Evolutionary conservation across 1,139 yeast species (phyloP).

Genomic region (Blastobotrys capitulatus): DNA sequence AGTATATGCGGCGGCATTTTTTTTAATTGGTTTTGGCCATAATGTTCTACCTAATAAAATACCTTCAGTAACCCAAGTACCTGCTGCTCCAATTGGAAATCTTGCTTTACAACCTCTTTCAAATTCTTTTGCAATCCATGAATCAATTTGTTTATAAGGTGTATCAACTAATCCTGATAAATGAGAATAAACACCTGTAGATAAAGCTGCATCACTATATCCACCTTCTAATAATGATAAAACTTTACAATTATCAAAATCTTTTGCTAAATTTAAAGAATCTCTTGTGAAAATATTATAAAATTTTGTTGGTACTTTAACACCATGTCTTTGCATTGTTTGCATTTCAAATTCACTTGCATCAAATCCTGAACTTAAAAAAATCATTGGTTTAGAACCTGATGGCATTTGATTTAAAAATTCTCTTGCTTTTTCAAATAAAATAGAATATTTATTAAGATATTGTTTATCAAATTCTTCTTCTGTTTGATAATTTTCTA

Average conservation of each 20-base stretch:
- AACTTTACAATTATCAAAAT: conserved; percentile 58
- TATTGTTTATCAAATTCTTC: conserved; percentile 63
- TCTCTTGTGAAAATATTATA: conserved; percentile 71
- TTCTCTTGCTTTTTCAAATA: conserved; percentile 64
- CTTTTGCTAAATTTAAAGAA: conserved; percentile 57
- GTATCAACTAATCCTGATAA: conserved; percentile 58
- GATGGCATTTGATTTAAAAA: conserved; percentile 43
- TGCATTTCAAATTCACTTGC: conserved; percentile 80
- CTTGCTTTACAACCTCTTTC: conserved; percentile 63
- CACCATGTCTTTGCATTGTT: conserved; percentile 82
- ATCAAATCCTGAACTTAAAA: conserved; percentile 83
- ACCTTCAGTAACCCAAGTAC: conserved; percentile 65
- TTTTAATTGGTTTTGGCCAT: conserved; percentile 44
- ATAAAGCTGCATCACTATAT: conserved; percentile 75
- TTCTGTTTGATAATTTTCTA: conserved; percentile 58
- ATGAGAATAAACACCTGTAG: conserved; percentile 78
- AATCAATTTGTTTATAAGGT: conserved; percentile 42
- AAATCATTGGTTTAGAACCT: conserved; percentile 63
- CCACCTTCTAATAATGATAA: conserved; percentile 81
- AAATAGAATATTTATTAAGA: conserved; percentile 52
- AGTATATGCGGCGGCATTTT: not conserved
- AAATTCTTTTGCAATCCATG: conserved; percentile 49
- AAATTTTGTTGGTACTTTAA: conserved; percentile 77
- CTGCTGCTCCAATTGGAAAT: conserved; percentile 24
- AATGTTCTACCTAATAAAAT: conserved; percentile 61